Conservation (phyloP, 2,329 filamentous ascomycete genomes). For the Fusarium sp. region DNA sequence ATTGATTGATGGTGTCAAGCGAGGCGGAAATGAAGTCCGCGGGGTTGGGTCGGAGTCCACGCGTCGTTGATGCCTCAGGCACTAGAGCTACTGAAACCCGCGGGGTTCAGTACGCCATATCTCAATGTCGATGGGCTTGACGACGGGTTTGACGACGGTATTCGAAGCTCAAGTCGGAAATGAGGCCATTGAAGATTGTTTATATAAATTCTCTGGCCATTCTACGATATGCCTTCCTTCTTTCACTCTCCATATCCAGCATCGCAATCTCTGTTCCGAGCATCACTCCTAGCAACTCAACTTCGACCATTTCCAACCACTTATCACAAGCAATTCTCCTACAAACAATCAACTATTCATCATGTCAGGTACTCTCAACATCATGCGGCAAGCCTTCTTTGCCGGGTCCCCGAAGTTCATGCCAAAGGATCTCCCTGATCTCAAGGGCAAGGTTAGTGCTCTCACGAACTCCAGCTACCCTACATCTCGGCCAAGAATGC, state of each 20-base stretch:
- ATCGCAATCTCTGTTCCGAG: background rate
- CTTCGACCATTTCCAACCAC: too few relatives aligned
- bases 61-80: conserved; percentile 1
- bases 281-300: too few relatives aligned
- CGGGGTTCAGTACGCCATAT: background rate
- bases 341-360: background rate
- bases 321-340: background rate
- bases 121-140: background rate
- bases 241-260: too few relatives aligned
- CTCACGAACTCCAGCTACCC: background rate
- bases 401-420: conserved; percentile 40
- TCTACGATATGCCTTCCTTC: background rate
- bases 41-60: background rate
- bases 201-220: background rate
- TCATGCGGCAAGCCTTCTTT: conserved; percentile 18
- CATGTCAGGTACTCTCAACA: conserved; percentile 9
- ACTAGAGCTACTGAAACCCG: background rate
- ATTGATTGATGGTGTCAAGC: background rate
- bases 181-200: background rate
- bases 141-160: background rate
- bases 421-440: conserved; percentile 73
- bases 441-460: conserved; percentile 60
- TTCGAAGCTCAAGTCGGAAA: background rate
- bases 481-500: background rate
- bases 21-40: background rate